phyloP scores from a whole-genome alignment of 176 grass and related monocot genomes.

The sorghum (Sorghum bicolor) region Sorghum_bicolor_NCBIv3 NC_012876.2:49943501-49944000 shows the following conservation, averaged over 20 bases:
- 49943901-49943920: background rate
- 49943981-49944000: background rate
- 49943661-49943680: background rate
- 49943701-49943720: background rate
- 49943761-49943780: background rate
- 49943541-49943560: background rate
- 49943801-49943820: background rate
- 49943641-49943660: background rate
- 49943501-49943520: background rate
- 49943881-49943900: background rate
- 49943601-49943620: background rate
- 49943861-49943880: background rate
- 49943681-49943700: background rate
- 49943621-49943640: background rate
- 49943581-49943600: background rate
- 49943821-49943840: background rate
- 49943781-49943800: background rate
- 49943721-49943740: background rate
- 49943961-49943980: background rate
- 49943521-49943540: background rate
- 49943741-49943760: background rate
- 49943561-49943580: background rate
- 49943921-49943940: background rate
- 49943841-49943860: background rate
- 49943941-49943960: background rate